These are phyloP conservation scores for Vitis hybrid DNA, from an alignment of 177 flowering plant species.

Conservation along the genomic window DNA sequence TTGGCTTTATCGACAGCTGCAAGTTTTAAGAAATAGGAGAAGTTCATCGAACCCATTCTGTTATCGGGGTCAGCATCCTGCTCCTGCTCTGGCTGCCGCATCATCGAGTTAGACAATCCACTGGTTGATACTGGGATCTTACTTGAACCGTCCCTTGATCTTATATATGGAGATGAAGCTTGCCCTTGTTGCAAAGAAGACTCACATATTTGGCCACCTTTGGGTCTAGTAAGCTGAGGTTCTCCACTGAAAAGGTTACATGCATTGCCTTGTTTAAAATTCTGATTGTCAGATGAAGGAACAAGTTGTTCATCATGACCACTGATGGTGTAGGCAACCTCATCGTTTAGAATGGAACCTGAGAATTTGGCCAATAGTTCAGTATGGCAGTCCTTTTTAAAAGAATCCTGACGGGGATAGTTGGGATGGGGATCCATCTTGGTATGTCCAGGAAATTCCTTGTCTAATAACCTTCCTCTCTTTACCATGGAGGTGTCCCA, in stretches of 20 bases:
- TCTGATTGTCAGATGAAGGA: background rate
- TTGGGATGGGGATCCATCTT: too few species aligned
- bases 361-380: background rate
- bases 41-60: background rate
- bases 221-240: background rate
- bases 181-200: conserved; percentile 5
- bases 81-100: background rate
- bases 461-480: background rate
- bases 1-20: background rate
- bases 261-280: background rate
- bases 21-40: conserved; percentile 11
- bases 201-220: background rate
- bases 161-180: background rate
- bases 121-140: background rate
- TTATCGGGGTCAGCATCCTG: background rate
- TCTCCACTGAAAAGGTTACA: background rate
- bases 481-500: background rate
- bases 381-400: background rate
- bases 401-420: background rate
- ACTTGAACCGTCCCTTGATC: background rate
- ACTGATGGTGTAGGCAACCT: background rate
- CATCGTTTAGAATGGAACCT: background rate
- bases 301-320: conserved; percentile 1
- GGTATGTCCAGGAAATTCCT: background rate
- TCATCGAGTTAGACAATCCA: background rate